Percentiles rank a stretch among this genome's conserved stretches.
These are phyloP conservation scores for Musa balbisiana DNA, from an alignment of 202 grass and related monocot genomes.

Conservation along the genomic window DNA sequence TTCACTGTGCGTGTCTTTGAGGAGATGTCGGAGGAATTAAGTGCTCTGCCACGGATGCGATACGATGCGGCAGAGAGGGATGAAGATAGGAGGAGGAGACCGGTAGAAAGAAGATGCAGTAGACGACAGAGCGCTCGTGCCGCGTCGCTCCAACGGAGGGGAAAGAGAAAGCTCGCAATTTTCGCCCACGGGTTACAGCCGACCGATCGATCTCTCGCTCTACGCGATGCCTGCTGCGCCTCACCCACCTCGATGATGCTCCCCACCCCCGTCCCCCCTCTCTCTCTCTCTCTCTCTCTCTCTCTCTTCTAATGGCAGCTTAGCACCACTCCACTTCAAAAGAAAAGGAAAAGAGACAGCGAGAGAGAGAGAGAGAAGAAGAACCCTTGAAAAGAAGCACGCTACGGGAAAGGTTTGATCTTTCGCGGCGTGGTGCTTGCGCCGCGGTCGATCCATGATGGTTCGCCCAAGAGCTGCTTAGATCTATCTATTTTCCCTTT, in stretches of 20 bases:
- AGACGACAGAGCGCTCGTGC: slow-evolving; percentile 5
- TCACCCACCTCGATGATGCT: slow-evolving; percentile 3
- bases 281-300: background rate
- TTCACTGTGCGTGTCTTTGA: no score
- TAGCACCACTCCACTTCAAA: background rate
- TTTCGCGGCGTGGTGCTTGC: background rate
- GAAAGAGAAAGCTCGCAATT: background rate
- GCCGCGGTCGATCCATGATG: background rate
- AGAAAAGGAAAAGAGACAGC: background rate
- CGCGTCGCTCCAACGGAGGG: slow-evolving; percentile 7
- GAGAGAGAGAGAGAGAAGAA: background rate
- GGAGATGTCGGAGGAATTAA: no score
- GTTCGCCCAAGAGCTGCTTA: background rate
- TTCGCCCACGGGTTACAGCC: background rate
- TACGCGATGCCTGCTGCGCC: background rate
- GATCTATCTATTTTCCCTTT: background rate
- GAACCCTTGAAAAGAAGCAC: background rate
- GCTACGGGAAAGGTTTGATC: background rate
- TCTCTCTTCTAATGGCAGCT: background rate
- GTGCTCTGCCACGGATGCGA: background rate
- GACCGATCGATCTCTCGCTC: slow-evolving; percentile 5
- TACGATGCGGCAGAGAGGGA: background rate
- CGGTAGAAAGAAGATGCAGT: background rate
- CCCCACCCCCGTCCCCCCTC: no score
- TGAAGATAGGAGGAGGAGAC: background rate